Base-by-base conservation (phyloP, 441 rosid genomes). In the Capsella rubella region DNA sequence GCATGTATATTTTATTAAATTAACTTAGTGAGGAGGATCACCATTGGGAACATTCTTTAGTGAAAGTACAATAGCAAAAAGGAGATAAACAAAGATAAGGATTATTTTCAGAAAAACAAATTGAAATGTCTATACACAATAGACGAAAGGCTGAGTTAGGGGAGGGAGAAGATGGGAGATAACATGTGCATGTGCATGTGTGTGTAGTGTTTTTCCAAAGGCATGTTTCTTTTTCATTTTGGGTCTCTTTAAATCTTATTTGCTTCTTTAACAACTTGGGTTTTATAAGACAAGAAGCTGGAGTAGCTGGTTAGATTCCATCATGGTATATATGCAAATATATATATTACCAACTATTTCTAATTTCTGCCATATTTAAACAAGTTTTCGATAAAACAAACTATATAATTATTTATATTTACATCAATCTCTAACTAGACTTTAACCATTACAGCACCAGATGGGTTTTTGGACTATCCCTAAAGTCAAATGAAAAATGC, bases 21-120 rank as follows among this genome's bases (percentile, higher is more conserved):
- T 64, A 76, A 71, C 80, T 76, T 76, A 57, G 72, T 32, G 80
- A 76, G 60, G 75, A 76, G 64, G 79, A 69, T 69, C 74, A 35
- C 66, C 59, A 56, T 13, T 56, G 71, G 71, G 71, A 58, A 29
- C 79, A 61, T 45, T 34, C 76, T 71, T 64, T 71, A 49, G 8
- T 49, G 76, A 64, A 71, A 40, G 76, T 70, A 71, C 62, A 49
- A 76, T 70, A 57, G 40, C 61, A 56, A 56, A 71, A 76, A 31
- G 66, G 13, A 47, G 61, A 70, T 39, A 8, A 21, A 57, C 62
- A 57, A 76, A 77, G 68, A 57, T 50, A 71, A 71, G 28, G 49
- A 47, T 25, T 11, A 0, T 12, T 47, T 47, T 27, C 46, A 53
- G 8, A 55, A 28, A 43, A 21, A 53, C 4, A 47, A 63, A 76